Evolutionary conservation across 257 asterid genomes (phyloP), one percentile per base, ranked within the genome.

Genomic region (Marsdenia floribunda): DNA sequence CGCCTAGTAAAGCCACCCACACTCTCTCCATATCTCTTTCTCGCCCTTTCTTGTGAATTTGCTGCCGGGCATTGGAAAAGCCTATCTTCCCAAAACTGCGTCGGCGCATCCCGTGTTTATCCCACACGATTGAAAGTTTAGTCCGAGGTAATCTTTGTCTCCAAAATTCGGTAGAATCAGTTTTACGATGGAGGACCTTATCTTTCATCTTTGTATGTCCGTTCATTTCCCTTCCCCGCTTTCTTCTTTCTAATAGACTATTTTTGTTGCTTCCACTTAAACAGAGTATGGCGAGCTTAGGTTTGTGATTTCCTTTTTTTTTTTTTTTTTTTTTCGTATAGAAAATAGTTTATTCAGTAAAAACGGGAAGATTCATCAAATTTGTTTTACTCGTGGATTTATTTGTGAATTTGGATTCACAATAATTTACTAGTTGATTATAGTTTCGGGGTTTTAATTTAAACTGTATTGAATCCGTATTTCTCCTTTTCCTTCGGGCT

Each of bases 51-150:
- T 68, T 35, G 68, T 57, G 44, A 15, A 40, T 79, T 78, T 58
- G 33, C 33, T 76, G 46, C 75, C 72, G 87, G 77, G 77, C 83
- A 72, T 82, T 58, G 44, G 37, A 67, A 86, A 38, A 81, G 86
- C 87, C 88, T 82, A 86, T 55, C 38, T 68, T 15, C 75, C 72
- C 72, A 42, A 24, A 50, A 61, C 53, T 64, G 26, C 37, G 59
- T 63, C 73, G 68, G 50, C 72, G 38, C 35, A 5, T 44, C 70
- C 70, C 24, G 7, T 71, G 69, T 76, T 69, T 12, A 40, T 38
- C 1, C 54, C 71, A 44, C 49, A 24, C 73, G 22, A 12, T 44
- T 11, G 5, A 58, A 44, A 66, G 22, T 15, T 37, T 21, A 0
- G 47, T 77, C n/a, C 24, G 40, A 26, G 85, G 87, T 78, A 68